These are phyloP conservation scores for Macrocystidia cucumis DNA, from an alignment of 1,284 basidiomycete species.

Conservation along the genomic window DNA sequence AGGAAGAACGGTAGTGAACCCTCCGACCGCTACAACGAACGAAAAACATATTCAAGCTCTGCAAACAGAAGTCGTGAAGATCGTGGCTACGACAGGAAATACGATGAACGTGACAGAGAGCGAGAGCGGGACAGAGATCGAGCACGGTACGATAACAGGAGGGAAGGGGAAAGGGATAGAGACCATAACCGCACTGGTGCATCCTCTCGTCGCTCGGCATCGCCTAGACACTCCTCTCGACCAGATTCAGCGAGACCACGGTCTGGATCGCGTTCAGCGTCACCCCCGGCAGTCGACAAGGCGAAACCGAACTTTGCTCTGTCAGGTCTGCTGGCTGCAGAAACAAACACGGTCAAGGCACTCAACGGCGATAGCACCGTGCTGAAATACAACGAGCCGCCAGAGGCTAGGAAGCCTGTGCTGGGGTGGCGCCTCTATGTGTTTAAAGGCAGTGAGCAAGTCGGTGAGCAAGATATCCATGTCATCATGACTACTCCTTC, in stretches of 20 bases:
- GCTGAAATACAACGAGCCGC: slow-evolving; percentile 97
- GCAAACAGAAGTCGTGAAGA: slow-evolving; percentile 6
- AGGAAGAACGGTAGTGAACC: no score
- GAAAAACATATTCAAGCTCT: no score
- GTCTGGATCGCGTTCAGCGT: slow-evolving; percentile 28
- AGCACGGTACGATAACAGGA: slow-evolving; percentile 28
- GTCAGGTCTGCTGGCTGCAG: slow-evolving; percentile 91
- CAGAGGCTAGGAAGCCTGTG: slow-evolving; percentile 90
- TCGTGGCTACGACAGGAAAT: slow-evolving; percentile 14
- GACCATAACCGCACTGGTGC: slow-evolving; percentile 23
- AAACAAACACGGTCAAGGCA: slow-evolving; percentile 81
- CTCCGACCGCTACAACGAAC: no score
- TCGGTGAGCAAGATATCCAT: slow-evolving; percentile 51
- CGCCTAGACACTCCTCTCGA: slow-evolving; percentile 33
- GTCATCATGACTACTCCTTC: neutral
- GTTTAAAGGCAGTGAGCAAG: slow-evolving; percentile 91
- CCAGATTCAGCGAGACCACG: slow-evolving; percentile 19
- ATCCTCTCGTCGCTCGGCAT: slow-evolving; percentile 49
- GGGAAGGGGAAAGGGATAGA: slow-evolving; percentile 14
- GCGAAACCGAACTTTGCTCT: slow-evolving; percentile 82
- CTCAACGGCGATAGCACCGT: slow-evolving; percentile 76
- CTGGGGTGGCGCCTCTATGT: slow-evolving; percentile 94
- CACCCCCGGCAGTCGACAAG: slow-evolving; percentile 39
- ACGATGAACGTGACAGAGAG: slow-evolving; percentile 31
- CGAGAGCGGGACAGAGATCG: slow-evolving; percentile 34